Conservation (phyloP, 768 basidiomycete genomes). For the Leccinum pellstonianum region DNA sequence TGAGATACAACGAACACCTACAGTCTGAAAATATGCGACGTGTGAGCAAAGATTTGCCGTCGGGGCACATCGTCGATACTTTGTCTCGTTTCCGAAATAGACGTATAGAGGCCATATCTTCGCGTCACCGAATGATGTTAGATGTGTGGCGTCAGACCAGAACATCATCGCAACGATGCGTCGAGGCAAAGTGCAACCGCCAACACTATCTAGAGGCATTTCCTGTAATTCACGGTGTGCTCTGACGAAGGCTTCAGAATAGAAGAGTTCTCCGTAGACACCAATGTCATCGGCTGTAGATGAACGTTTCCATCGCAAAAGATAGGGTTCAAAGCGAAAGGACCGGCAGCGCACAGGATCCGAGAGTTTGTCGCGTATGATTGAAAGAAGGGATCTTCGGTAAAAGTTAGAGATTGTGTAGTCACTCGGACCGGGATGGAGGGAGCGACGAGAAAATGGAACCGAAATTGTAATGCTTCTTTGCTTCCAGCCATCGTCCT, state of each 20-base stretch:
- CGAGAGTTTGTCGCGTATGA: background rate
- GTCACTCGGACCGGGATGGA: background rate
- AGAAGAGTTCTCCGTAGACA: too few relatives aligned
- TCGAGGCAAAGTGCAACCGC: background rate
- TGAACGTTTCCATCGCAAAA: too few relatives aligned
- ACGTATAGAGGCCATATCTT: slow-evolving; percentile 1
- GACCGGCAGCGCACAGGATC: background rate
- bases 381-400: background rate
- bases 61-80: too few relatives aligned
- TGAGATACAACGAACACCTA: too few relatives aligned
- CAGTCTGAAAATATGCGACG: too few relatives aligned
- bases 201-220: too few relatives aligned
- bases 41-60: too few relatives aligned
- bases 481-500: background rate
- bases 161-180: background rate
- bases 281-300: too few relatives aligned
- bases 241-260: too few relatives aligned
- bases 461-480: background rate
- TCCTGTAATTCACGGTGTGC: too few relatives aligned
- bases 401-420: background rate
- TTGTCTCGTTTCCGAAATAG: too few relatives aligned
- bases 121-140: background rate
- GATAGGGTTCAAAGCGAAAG: background rate
- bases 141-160: slow-evolving; percentile 1
- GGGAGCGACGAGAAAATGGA: background rate